Conservation (phyloP, 2,329 filamentous ascomycete genomes). For the Botrytis deweyae region DNA sequence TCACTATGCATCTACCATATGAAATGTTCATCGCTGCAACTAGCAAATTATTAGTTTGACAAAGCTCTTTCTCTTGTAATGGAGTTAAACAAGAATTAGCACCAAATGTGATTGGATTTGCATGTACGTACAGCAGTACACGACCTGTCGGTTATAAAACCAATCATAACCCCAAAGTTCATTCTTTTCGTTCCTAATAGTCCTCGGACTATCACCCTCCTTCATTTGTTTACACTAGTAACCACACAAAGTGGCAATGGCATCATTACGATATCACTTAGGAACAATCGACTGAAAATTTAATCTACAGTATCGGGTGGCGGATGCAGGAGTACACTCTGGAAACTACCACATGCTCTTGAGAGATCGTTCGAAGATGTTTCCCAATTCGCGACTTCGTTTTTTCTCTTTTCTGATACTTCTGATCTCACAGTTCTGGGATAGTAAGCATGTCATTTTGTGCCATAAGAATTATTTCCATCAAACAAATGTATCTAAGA, state of each 20-base stretch:
- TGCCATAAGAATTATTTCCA: neutral
- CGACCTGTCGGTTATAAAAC: neutral
- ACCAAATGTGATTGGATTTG: neutral
- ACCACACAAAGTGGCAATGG: neutral
- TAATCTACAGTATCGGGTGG: neutral
- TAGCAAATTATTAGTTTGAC: neutral
- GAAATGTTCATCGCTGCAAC: no score
- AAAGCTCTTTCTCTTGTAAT: neutral
- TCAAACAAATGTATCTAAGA: neutral
- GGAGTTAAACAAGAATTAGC: neutral
- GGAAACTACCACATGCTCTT: neutral
- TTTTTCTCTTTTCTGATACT: neutral
- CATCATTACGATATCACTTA: neutral
- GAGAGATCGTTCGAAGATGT: neutral
- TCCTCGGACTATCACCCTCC: neutral
- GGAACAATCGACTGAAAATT: neutral
- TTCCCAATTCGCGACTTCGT: neutral
- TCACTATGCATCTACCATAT: neutral
- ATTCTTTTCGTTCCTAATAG: neutral
- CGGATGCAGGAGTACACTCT: no score
- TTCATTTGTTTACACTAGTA: rapidly evolving
- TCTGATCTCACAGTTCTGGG: neutral
- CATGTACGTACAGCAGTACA: neutral
- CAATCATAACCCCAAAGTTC: neutral
- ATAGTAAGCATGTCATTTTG: neutral